These are phyloP conservation scores for Trematosphaeria pertusa DNA, from an alignment of 2,329 filamentous ascomycete genomes.

Conservation along the genomic window DNA sequence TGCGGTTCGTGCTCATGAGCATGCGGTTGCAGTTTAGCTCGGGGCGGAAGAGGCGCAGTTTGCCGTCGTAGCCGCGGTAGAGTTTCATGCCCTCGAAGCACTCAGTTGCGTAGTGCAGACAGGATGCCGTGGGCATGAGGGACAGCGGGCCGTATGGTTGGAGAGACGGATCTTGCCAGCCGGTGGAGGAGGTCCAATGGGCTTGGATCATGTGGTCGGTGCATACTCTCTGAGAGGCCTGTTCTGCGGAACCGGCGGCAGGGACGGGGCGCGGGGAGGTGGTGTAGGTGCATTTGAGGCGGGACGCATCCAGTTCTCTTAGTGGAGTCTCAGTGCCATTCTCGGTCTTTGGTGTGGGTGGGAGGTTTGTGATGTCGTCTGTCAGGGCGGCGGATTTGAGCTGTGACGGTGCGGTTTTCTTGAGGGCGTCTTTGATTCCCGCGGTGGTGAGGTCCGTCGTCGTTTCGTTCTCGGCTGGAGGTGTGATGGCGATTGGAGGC, in stretches of 20 bases:
- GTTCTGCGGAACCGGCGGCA: conserved; percentile 48
- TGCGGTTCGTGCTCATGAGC: conserved; percentile 62
- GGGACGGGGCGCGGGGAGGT: conserved; percentile 52
- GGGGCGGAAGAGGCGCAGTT: conserved; percentile 79
- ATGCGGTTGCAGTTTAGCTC: conserved; percentile 74
- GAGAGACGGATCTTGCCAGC: conserved; percentile 78
- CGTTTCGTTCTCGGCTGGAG: conserved; percentile 31
- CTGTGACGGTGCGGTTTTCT: conserved; percentile 40
- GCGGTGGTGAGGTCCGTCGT: conserved; percentile 39
- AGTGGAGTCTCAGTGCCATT: conserved; percentile 32
- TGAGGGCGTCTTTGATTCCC: conserved; percentile 40
- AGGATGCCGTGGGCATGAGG: conserved; percentile 81
- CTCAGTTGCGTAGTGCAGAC: conserved; percentile 88
- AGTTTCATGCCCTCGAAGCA: conserved; percentile 89
- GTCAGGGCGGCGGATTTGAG: conserved; percentile 32
- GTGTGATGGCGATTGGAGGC: conserved; percentile 43
- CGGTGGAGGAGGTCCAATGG: conserved; percentile 68
- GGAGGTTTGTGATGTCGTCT: conserved; percentile 31
- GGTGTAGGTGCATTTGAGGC: conserved; percentile 51
- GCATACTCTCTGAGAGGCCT: conserved; percentile 54
- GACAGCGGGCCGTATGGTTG: conserved; percentile 78
- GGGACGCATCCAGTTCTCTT: conserved; percentile 53
- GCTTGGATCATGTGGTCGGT: conserved; percentile 91
- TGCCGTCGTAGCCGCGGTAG: conserved; percentile 71
- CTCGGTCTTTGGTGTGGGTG: conserved; percentile 26